phyloP scores from a whole-genome alignment of 1,284 basidiomycete species.

The Microbotryum violaceum region DNA sequence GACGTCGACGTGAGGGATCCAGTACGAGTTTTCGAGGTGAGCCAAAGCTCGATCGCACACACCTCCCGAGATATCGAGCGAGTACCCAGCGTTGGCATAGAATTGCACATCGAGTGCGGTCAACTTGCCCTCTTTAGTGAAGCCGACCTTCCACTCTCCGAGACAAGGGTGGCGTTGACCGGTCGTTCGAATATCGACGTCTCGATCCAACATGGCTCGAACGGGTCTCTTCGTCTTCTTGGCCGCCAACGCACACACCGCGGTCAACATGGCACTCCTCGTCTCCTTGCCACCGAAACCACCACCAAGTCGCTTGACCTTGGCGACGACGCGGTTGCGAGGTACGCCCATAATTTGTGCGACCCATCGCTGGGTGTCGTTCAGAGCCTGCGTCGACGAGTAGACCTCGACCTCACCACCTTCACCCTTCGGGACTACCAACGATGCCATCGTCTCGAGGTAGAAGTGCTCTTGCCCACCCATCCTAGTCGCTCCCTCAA shows the following conservation, averaged over 20 bases:
- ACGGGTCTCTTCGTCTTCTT: constrained; percentile 39
- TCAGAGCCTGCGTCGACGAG: constrained; percentile 40
- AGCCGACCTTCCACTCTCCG: constrained; percentile 39
- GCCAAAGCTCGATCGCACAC: constrained; percentile 42
- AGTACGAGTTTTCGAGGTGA: constrained; percentile 35
- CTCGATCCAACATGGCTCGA: constrained; percentile 40
- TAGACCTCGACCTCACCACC: constrained; percentile 41
- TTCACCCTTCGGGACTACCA: constrained; percentile 40
- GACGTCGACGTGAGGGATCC: constrained; percentile 37
- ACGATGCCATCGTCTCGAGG: constrained; percentile 40
- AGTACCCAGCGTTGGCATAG: constrained; percentile 42
- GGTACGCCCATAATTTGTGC: constrained; percentile 40
- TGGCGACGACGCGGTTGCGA: constrained; percentile 38
- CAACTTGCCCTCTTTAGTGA: constrained; percentile 38
- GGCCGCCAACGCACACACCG: constrained; percentile 36
- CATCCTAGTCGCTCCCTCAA: constrained; percentile 39
- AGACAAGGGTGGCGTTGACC: constrained; percentile 43
- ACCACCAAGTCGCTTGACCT: constrained; percentile 40
- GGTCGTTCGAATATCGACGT: constrained; percentile 41
- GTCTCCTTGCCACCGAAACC: constrained; percentile 42
- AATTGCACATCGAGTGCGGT: constrained; percentile 38
- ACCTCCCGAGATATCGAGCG: constrained; percentile 40
- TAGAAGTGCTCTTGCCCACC: constrained; percentile 37
- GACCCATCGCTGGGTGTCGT: constrained; percentile 40
- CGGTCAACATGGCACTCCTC: constrained; percentile 28